Evolutionary conservation across 192 early-diverging fungal genomes (phyloP).

Genomic region (Coemansia sp.): DNA sequence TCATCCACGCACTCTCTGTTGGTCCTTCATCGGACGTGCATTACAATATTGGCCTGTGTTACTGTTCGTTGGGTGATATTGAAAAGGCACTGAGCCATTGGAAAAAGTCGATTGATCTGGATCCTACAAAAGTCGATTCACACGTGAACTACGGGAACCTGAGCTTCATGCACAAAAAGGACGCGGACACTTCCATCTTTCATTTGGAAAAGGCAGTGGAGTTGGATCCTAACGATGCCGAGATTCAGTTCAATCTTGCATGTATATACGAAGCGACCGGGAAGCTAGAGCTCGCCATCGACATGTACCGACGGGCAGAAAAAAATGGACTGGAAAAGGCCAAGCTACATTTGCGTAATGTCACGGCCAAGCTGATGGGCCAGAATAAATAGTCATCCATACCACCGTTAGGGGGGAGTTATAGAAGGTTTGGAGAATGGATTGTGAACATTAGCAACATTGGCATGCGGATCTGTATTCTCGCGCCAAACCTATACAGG

Average conservation of each 20-base stretch:
- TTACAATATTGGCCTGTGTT: constrained; percentile 39
- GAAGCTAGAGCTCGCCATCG: constrained; percentile 58
- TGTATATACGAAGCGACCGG: constrained; percentile 64
- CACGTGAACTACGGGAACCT: constrained; percentile 72
- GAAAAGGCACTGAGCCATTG: constrained; percentile 61
- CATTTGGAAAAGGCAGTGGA: constrained; percentile 61
- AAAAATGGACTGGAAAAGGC: constrained; percentile 58
- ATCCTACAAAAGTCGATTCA: constrained; percentile 60
- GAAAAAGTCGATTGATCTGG: constrained; percentile 57
- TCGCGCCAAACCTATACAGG: constrained; percentile 26
- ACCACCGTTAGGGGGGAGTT: too few species aligned
- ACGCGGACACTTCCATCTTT: constrained; percentile 48
- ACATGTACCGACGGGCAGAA: constrained; percentile 56
- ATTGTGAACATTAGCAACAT: not conserved
- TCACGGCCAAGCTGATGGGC: constrained; percentile 40
- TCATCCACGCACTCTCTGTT: constrained; percentile 4
- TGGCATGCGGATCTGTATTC: constrained; percentile 14
- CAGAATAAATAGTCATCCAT: constrained; percentile 8
- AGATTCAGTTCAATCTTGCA: constrained; percentile 65
- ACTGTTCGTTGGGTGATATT: constrained; percentile 53
- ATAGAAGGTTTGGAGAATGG: too few species aligned
- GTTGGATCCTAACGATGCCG: constrained; percentile 66
- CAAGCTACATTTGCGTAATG: constrained; percentile 59
- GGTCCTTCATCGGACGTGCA: constrained; percentile 23
- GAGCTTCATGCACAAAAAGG: constrained; percentile 54